Evolutionary conservation across 2,329 filamentous ascomycete species (phyloP).

Genomic region (Thyridium curvatum): DNA sequence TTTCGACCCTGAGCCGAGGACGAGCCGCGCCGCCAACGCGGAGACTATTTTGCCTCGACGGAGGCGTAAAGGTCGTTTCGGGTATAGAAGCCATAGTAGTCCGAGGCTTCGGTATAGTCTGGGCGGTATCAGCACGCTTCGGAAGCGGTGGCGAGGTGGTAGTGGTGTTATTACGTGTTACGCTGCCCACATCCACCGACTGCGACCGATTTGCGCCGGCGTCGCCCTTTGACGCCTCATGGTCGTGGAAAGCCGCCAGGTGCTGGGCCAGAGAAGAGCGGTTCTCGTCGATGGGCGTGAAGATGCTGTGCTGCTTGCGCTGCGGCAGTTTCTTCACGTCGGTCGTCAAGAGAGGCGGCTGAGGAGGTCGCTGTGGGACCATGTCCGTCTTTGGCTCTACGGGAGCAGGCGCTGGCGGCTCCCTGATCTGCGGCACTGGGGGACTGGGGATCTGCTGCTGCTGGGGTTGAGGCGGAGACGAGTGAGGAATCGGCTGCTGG

Average conservation of each 20-base stretch:
- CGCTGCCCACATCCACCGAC: constrained; percentile 56
- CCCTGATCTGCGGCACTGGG: constrained; percentile 27
- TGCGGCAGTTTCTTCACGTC: constrained; percentile 61
- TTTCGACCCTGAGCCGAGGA: constrained; percentile 86
- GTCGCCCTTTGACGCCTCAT: constrained; percentile 34
- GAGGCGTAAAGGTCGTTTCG: constrained; percentile 60
- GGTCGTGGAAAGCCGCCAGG: constrained; percentile 58
- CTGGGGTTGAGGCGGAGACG: constrained; percentile 27
- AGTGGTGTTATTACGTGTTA: constrained; percentile 33
- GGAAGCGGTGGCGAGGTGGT: constrained; percentile 51
- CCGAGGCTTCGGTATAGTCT: constrained; percentile 39
- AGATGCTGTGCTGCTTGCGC: constrained; percentile 85
- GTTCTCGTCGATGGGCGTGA: constrained; percentile 93
- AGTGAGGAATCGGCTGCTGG: constrained; percentile 34
- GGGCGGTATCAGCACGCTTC: constrained; percentile 42
- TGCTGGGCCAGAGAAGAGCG: constrained; percentile 84
- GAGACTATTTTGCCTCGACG: constrained; percentile 72
- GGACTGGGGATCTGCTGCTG: constrained; percentile 19
- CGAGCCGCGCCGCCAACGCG: constrained; percentile 59
- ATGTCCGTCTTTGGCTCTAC: constrained; percentile 43
- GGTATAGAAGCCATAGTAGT: constrained; percentile 56
- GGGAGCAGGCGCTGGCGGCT: constrained; percentile 47
- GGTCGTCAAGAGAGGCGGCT: constrained; percentile 42
- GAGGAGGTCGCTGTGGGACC: constrained; percentile 21
- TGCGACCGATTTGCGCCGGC: constrained; percentile 45